Evolutionary conservation across 108 stramenopile genomes (phyloP).

Genomic region (Skeletonema marinoi): DNA sequence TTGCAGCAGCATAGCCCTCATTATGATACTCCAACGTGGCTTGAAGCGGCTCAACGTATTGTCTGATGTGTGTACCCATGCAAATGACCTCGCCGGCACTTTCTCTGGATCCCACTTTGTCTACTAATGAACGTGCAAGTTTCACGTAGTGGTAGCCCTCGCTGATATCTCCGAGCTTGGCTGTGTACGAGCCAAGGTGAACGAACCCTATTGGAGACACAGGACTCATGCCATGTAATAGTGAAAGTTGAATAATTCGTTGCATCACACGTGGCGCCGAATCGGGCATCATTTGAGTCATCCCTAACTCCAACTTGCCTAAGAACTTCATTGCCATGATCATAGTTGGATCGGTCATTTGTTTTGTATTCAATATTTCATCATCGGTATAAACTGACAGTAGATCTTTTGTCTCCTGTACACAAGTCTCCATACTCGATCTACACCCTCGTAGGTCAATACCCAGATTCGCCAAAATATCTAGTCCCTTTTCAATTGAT

Average conservation of each 20-base stretch:
- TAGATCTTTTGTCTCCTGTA: background rate
- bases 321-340: conserved; percentile 21
- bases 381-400: background rate
- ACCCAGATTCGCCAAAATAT: conserved; percentile 1
- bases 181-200: conserved; percentile 6
- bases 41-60: conserved; percentile 5
- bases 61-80: background rate
- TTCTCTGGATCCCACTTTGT: conserved; percentile 8
- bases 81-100: conserved; percentile 7
- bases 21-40: conserved; percentile 1
- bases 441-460: background rate
- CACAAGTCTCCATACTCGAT: background rate
- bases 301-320: background rate
- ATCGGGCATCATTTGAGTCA: background rate
- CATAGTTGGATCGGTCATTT: conserved; percentile 11
- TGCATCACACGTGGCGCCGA: background rate
- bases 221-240: conserved; percentile 5
- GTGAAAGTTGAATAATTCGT: conserved; percentile 13
- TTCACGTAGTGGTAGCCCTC: conserved; percentile 13
- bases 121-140: background rate
- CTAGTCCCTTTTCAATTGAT: background rate
- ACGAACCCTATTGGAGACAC: conserved; percentile 13
- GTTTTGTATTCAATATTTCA: conserved; percentile 1
- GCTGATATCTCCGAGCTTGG: conserved; percentile 1
- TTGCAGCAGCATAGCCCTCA: conserved; percentile 6